Evolutionary conservation across 1,284 basidiomycete species (phyloP).

Genomic region (Singerocomus inundabilis): DNA sequence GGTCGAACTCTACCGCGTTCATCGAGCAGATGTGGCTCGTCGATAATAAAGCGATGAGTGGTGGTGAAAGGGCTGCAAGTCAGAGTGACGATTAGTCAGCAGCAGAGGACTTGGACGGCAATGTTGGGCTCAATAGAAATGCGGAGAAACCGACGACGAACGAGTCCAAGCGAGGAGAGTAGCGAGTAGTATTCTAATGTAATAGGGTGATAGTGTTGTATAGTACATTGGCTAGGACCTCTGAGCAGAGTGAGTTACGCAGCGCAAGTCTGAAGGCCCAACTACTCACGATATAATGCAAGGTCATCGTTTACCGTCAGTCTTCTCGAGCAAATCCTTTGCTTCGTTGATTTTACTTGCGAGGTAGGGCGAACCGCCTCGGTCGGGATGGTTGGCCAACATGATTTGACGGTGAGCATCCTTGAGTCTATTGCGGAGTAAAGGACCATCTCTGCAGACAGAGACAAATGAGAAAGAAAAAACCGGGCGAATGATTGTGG

Average conservation of each 20-base stretch:
- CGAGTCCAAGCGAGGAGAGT: neutral
- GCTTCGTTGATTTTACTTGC: slow-evolving; percentile 99
- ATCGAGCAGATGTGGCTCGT: slow-evolving; percentile 5
- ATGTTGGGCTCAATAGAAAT: neutral
- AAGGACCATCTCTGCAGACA: slow-evolving; percentile 65
- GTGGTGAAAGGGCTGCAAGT: neutral
- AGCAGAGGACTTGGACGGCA: neutral
- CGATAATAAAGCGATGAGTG: neutral
- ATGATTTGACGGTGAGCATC: slow-evolving; percentile 91
- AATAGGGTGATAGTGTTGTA: slow-evolving; percentile 12
- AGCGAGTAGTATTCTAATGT: slow-evolving; percentile 16
- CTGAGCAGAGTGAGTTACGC: neutral
- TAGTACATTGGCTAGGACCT: slow-evolving; percentile 13
- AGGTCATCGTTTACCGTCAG: slow-evolving; percentile 47
- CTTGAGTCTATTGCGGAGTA: slow-evolving; percentile 72
- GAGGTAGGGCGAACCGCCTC: slow-evolving; percentile 93
- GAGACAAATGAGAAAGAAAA: neutral
- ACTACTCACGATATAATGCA: slow-evolving; percentile 15
- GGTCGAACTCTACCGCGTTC: slow-evolving; percentile 40
- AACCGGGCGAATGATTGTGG: slow-evolving; percentile 11
- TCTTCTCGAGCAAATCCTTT: slow-evolving; percentile 78
- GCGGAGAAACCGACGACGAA: neutral
- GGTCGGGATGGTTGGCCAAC: slow-evolving; percentile 95
- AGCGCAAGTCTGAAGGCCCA: neutral
- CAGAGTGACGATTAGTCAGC: slow-evolving; percentile 26